Evolutionary conservation across 106 monocot genomes (phyloP), one percentile per base, ranked within the genome.

Genomic region (Dendrobium chrysotoxum): DNA sequence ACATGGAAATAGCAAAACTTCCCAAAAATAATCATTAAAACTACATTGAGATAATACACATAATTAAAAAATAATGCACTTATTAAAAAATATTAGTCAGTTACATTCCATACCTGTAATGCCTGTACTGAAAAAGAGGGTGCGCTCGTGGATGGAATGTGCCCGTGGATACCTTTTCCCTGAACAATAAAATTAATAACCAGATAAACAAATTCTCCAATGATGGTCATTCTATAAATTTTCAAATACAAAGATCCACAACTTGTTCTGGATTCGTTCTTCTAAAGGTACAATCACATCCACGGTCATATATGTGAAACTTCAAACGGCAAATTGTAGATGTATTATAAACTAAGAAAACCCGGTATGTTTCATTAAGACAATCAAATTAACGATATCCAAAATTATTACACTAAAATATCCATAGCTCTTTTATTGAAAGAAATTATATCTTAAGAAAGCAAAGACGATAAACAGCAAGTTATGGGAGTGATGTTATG

Each of bases 61-160:
- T 57, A 21, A 57, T 9, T 57, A 57, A 46, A 57, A 0, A 20
- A 61, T 23, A 61, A 61, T 23, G 4, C 23, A 23, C n/a, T 57
- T 57, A 23, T 61, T 61, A 7, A n/a, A 61, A 57, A 61, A 61
- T 61, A 61, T 61, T 61, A 61, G 3, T n/a, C 61, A 15, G n/a
- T n/a, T 61, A 4, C 23, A 61, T 61, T 61, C 79, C 66, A 80
- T 87, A 99, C 99, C 99, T 91, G 84, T 99, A 99, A 74, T 93
- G 85, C 73, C 93, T 89, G 72, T 99, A 99, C 78, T 99, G 99
- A 83, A 99, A 99, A 84, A 99, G 99, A 53, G 99, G 86, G 0
- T 84, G 85, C 53, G 95, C 88, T 85, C 90, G 84, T 78, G 99
- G 91, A 78, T 88, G 88, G 58, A 91, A 99, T 12, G 91, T 90